Evolutionary conservation across 129 eudicot species (phyloP).

Genomic region (Chrysanthemum seticuspe): DNA sequence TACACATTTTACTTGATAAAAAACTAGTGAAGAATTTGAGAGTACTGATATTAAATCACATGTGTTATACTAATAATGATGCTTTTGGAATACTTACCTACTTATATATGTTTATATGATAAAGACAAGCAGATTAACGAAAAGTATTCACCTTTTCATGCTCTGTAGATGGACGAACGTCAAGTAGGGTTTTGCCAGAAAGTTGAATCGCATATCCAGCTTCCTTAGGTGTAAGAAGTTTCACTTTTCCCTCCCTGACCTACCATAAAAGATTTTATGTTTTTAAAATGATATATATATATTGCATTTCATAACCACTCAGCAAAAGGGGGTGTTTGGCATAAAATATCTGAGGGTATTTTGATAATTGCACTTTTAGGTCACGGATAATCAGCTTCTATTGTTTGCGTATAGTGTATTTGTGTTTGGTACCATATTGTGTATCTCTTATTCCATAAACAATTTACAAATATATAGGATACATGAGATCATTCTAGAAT

Average conservation of each 20-base stretch:
- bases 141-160: slow-evolving; percentile 63
- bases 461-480: no score
- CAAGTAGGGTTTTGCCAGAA: slow-evolving; percentile 74
- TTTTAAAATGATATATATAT: background rate
- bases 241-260: slow-evolving; percentile 92
- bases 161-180: slow-evolving; percentile 89
- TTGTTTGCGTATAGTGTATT: no score
- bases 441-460: no score
- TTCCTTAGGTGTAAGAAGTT: slow-evolving; percentile 82
- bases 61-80: background rate
- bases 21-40: background rate
- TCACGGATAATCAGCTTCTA: no score
- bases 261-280: slow-evolving; percentile 22
- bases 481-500: no score
- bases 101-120: background rate
- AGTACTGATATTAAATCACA: background rate
- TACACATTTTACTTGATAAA: slow-evolving; percentile 4
- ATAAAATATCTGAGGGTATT: no score
- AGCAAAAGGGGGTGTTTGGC: no score
- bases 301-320: background rate
- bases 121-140: slow-evolving; percentile 3
- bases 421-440: no score
- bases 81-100: background rate
- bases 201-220: slow-evolving; percentile 98
- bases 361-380: no score